Conservation (phyloP, 306 rosid genomes). For the Cicer judaicum region DNA sequence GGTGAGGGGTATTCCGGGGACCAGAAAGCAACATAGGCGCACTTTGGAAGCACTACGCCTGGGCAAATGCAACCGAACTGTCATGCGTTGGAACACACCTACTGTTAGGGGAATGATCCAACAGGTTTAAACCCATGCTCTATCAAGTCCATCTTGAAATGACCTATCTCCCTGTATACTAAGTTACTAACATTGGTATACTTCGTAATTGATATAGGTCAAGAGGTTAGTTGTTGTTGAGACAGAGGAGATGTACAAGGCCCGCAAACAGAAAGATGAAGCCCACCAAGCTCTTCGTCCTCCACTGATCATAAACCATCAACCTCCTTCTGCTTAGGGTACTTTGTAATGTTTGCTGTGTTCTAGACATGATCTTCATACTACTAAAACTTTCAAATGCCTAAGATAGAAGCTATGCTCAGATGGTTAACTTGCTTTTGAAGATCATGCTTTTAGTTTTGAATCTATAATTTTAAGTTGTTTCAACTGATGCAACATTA, state of each 20-base stretch:
- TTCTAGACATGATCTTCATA: constrained; percentile 42
- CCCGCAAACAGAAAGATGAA: constrained; percentile 73
- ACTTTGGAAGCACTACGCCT: constrained; percentile 88
- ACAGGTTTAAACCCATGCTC: constrained; percentile 60
- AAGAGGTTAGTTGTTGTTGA: constrained; percentile 86
- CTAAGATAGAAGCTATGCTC: constrained; percentile 17
- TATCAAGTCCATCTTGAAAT: constrained; percentile 19
- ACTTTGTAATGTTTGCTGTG: constrained; percentile 46
- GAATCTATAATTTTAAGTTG: constrained; percentile 33
- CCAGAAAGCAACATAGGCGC: constrained; percentile 86
- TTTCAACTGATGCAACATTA: constrained; percentile 34
- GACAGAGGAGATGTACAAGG: constrained; percentile 89
- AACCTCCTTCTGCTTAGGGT: constrained; percentile 58
- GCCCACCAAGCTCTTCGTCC: constrained; percentile 66
- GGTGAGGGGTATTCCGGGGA: constrained; percentile 96
- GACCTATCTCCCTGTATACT: not conserved
- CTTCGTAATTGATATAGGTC: constrained; percentile 56
- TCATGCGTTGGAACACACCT: constrained; percentile 93
- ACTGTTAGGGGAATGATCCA: constrained; percentile 92
- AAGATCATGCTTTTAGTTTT: constrained; percentile 35
- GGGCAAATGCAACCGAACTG: constrained; percentile 87
- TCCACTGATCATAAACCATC: constrained; percentile 74
- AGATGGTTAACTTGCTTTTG: constrained; percentile 39
- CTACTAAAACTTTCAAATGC: constrained; percentile 32
- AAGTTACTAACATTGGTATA: constrained; percentile 33